These are phyloP conservation scores for Blastocladiella britannica DNA, from an alignment of 192 early-diverging fungal species.

Conservation along the genomic window DNA sequence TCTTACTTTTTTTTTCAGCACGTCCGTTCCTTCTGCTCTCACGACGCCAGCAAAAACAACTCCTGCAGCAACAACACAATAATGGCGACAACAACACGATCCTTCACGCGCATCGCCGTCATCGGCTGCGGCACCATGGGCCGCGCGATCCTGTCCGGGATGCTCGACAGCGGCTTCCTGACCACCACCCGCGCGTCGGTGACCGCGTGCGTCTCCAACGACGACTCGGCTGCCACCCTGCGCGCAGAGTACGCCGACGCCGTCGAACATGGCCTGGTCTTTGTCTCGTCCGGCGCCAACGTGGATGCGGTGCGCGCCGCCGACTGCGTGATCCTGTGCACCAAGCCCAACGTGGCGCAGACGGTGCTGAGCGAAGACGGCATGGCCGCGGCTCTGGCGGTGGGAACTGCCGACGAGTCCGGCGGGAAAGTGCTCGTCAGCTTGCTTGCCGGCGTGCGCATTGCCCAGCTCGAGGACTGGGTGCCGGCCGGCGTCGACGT, in stretches of 20 bases:
- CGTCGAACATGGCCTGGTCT: too few relatives aligned
- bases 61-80: background rate
- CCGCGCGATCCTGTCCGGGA: conserved; percentile 23
- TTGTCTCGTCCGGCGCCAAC: conserved; percentile 15
- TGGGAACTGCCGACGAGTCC: too few relatives aligned
- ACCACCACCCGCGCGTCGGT: conserved; percentile 10
- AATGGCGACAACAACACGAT: background rate
- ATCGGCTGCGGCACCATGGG: conserved; percentile 34
- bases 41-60: background rate
- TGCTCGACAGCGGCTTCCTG: conserved; percentile 11
- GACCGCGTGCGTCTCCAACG: conserved; percentile 18
- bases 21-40: too few relatives aligned
- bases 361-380: conserved; percentile 18
- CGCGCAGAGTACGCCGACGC: conserved; percentile 6
- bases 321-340: conserved; percentile 21
- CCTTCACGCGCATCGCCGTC: conserved; percentile 3
- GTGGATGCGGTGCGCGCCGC: conserved; percentile 17
- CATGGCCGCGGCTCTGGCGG: conserved; percentile 15
- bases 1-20: too few relatives aligned
- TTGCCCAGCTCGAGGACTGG: conserved; percentile 22
- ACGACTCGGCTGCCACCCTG: conserved; percentile 17
- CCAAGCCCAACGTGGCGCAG: conserved; percentile 29
- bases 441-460: conserved; percentile 27
- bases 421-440: conserved; percentile 25
- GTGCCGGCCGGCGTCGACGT: conserved; percentile 18